phyloP scores from a whole-genome alignment of 371 early-diverging fungal species.

The Mortierella sp. region DNA sequence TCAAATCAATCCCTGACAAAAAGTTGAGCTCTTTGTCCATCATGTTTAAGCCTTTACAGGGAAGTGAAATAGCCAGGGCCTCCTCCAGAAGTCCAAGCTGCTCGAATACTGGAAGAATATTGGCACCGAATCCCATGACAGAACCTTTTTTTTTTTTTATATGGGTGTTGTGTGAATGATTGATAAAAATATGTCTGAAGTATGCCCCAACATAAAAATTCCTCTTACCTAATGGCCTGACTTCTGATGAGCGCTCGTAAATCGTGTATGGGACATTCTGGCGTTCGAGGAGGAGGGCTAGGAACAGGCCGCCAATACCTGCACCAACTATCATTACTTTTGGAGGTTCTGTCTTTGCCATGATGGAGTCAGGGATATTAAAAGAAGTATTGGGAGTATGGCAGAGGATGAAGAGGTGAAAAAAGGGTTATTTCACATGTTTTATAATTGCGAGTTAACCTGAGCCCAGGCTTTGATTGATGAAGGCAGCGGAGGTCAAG shows the following conservation, averaged over 20 bases:
- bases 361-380: no score
- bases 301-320: conserved; percentile 32
- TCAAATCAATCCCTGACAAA: conserved; percentile 9
- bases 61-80: conserved; percentile 14
- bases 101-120: conserved; percentile 38
- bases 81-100: conserved; percentile 36
- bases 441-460: no score
- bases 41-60: conserved; percentile 13
- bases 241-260: conserved; percentile 11
- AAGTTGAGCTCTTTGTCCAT: conserved; percentile 6
- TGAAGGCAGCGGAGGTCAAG: no score
- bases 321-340: conserved; percentile 28
- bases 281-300: conserved; percentile 26
- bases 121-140: conserved; percentile 32
- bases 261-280: conserved; percentile 2
- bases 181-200: not conserved
- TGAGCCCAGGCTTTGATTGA: no score
- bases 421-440: no score
- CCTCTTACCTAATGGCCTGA: conserved; percentile 14
- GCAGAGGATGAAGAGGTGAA: no score
- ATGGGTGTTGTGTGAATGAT: not conserved
- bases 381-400: no score
- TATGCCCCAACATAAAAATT: not conserved
- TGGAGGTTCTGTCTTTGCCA: not conserved
- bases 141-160: conserved; percentile 8